Evolutionary conservation across 169 alveolate species (phyloP), one percentile per base, ranked within the genome.

Genomic region (Plasmodium billcollinsi): DNA sequence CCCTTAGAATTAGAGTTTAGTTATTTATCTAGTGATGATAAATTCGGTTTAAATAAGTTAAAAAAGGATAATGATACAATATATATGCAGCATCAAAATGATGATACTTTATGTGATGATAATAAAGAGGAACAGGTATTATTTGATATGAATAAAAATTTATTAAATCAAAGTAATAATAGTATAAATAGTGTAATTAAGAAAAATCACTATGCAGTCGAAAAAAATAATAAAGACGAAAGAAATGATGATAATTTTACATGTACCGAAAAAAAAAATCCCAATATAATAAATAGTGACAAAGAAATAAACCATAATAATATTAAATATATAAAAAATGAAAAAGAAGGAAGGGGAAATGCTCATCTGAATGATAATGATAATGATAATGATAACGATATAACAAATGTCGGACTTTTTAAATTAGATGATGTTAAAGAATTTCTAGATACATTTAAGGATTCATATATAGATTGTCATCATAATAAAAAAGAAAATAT

Each of bases 401-500:
- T 59, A 59, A 21, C 49, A 0, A 67, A 56, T 8, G 12, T 33
- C 2, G 83, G 56, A 43, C 21, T 54, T 7, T 59, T 80, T 21
- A 54, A 45, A 20, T 52, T 49, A 18, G 52, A 69, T 67, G 73
- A 26, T 33, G 62, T 71, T 14, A 20, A 72, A 0, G 54, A 43
- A 6, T 85, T 85, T 54, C 62, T 85, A 52, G 67, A 73, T 3
- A 47, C 63, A 58, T n/a, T 85, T 50, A 50, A 59, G 3, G 18
- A 33, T 5, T 43, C 72, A 39, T 5, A 24, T 29, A 61, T 14
- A 20, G 39, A 56, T 43, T n/a, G 39, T 29, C 61, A 2, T 29
- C 61, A 2, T 59, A 43, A 15, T 70, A n/a, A 33, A 12, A 29
- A 26, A 20, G 29, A 6, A 7, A 18, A 12, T 3, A 52, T 52